phyloP scores from a whole-genome alignment of 2,329 filamentous ascomycete genomes.

The Cladosporium sp. region DNA sequence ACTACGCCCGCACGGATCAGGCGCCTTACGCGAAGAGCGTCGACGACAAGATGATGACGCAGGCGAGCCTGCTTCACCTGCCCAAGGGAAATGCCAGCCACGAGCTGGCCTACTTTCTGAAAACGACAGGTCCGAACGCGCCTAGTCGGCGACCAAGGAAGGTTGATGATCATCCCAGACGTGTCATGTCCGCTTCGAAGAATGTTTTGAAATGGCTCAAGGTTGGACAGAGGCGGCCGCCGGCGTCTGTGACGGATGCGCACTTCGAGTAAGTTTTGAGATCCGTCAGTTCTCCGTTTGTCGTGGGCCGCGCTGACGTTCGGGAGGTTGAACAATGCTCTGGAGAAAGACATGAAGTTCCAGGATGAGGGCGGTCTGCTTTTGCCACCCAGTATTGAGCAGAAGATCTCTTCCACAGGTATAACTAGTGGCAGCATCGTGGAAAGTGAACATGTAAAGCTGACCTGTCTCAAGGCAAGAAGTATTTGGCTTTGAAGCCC shows the following conservation, averaged over 20 bases:
- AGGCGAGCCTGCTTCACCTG: slow-evolving; percentile 31
- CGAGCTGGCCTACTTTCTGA: slow-evolving; percentile 42
- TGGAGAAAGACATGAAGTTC: slow-evolving; percentile 8
- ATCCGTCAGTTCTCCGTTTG: background rate
- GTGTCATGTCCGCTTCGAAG: slow-evolving; percentile 31
- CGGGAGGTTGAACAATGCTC: slow-evolving; percentile 7
- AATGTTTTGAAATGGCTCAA: slow-evolving; percentile 36
- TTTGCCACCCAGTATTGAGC: slow-evolving; percentile 32
- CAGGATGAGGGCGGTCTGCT: slow-evolving; percentile 34
- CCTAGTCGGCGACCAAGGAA: slow-evolving; percentile 34
- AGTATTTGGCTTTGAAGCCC: slow-evolving; percentile 30
- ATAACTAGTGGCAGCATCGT: slow-evolving; percentile 8
- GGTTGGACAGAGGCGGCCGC: slow-evolving; percentile 20
- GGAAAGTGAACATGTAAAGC: background rate
- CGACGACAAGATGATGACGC: slow-evolving; percentile 35
- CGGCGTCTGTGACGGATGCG: slow-evolving; percentile 12
- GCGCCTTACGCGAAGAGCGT: slow-evolving; percentile 27
- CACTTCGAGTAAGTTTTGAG: slow-evolving; percentile 10
- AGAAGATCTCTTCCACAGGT: slow-evolving; percentile 39
- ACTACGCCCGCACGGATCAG: slow-evolving; percentile 32
- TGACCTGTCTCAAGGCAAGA: slow-evolving; percentile 27
- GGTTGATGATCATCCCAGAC: slow-evolving; percentile 26
- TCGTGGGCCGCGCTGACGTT: background rate
- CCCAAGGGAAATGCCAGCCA: slow-evolving; percentile 33
- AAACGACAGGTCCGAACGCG: slow-evolving; percentile 38